A percentile compares a stretch with the other conserved stretches of the same genome.
These are phyloP conservation scores for Cladosporium sp. DNA, from an alignment of 2,329 filamentous ascomycete species.

Conservation along the genomic window DNA sequence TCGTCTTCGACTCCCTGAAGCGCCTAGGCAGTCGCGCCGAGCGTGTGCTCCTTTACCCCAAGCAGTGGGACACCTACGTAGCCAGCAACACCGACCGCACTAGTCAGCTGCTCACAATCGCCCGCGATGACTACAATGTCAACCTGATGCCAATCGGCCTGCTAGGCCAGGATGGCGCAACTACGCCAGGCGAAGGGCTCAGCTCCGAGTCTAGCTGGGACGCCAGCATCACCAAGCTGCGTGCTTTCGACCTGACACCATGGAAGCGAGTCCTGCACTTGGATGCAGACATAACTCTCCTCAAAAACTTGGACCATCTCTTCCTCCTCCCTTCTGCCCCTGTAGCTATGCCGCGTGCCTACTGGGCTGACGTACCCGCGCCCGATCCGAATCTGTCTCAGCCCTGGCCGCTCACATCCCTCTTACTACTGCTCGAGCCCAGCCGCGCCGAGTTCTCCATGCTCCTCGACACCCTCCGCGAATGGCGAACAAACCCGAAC, in stretches of 20 bases:
- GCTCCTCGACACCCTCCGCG: slow-evolving; percentile 39
- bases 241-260: slow-evolving; percentile 65
- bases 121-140: slow-evolving; percentile 51
- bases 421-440: slow-evolving; percentile 64
- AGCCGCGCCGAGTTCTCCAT: slow-evolving; percentile 53
- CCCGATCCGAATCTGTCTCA: slow-evolving; percentile 12
- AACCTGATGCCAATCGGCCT: slow-evolving; percentile 48
- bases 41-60: slow-evolving; percentile 45
- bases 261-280: slow-evolving; percentile 60
- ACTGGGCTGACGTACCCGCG: slow-evolving; percentile 52
- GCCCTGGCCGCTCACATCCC: slow-evolving; percentile 56
- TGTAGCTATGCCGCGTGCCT: slow-evolving; percentile 68
- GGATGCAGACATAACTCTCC: slow-evolving; percentile 64
- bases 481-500: slow-evolving; percentile 46
- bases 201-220: slow-evolving; percentile 51
- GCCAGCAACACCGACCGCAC: slow-evolving; percentile 19
- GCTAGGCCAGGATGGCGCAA: slow-evolving; percentile 28
- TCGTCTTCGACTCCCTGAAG: slow-evolving; percentile 44
- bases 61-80: slow-evolving; percentile 37
- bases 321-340: slow-evolving; percentile 63
- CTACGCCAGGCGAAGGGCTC: slow-evolving; percentile 26
- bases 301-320: slow-evolving; percentile 64
- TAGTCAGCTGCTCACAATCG: slow-evolving; percentile 46
- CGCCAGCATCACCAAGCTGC: slow-evolving; percentile 65
- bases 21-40: slow-evolving; percentile 43